Base-by-base conservation (phyloP, 2,329 filamentous ascomycete species). In the Lasiodiplodia gonubiensis region DNA sequence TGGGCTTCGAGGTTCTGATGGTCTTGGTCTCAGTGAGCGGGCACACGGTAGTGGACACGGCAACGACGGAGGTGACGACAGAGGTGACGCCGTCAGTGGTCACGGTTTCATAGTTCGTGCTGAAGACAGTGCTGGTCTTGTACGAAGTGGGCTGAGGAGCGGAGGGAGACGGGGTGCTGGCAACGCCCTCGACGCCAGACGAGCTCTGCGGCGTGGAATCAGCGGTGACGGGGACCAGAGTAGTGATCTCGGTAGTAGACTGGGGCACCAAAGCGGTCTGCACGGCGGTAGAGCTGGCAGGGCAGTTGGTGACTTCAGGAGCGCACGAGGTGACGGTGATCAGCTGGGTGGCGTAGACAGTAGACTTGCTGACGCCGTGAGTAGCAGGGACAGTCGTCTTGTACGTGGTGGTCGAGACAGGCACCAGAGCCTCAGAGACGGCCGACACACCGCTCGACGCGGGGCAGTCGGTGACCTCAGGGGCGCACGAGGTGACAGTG, bases 11-110 rank as follows among this genome's bases (percentile, higher is more conserved):
- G 42, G 42, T 63, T 10, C 21, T 25, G 12, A 76, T 72, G 30
- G 73, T 67, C 51, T 75, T 68, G 23, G 79, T 64, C 25, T 70
- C 71, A 48, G 72, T 70, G 27, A 72, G 74, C 11, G 81, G 78
- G 80, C 81, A 66, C 21, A 66, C 54, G n/a, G 64, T 66, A 12
- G 64, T 66, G 4, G 64, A 59, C 2, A 66, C 30, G 10, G 64
- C 27, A 21, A 66, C 42, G 30, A 66, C 53, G 12, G 42, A 42
- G 30, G 64, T 66, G 16, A 66, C 42, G 4, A 66, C 53, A 4
- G 39, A 53, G 18, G 70, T 72, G 12, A 30, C 23, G 27, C 61
- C 61, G n/a, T 10, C 48, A 21, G 48, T 42, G 2, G 49, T 33
- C 16, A 64, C 49, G 12, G 61, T 53, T 16, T 25, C 21, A 23